These are phyloP conservation scores for Sporothrix pseudoabietina DNA, from an alignment of 2,329 filamentous ascomycete genomes.

Conservation along the genomic window DNA sequence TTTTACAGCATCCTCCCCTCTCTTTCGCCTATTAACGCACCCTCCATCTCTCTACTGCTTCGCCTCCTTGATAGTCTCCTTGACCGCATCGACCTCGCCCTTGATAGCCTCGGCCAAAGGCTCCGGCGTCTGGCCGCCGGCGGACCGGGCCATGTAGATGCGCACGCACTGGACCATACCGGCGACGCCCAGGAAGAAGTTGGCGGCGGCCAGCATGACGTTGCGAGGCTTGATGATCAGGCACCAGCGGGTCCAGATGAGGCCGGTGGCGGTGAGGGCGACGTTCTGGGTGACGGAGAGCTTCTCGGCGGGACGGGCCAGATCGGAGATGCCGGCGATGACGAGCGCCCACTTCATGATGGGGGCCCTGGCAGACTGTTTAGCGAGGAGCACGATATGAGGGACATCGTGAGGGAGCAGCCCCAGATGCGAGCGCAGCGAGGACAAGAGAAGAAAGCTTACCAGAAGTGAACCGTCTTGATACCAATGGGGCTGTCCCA, in stretches of 20 bases:
- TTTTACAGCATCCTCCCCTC: not conserved
- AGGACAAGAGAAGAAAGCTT: constrained; percentile 40
- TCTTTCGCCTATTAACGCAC: too few relatives aligned
- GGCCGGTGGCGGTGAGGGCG: constrained; percentile 84
- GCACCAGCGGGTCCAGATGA: constrained; percentile 99
- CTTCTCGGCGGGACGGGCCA: constrained; percentile 86
- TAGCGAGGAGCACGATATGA: not conserved
- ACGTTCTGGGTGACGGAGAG: constrained; percentile 91
- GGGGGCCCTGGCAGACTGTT: constrained; percentile 66
- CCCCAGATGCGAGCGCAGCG: not conserved
- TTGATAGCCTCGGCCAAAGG: constrained; percentile 9
- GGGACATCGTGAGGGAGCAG: too few relatives aligned
- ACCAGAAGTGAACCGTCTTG: constrained; percentile 99
- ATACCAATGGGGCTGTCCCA: constrained; percentile 80
- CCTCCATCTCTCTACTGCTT: not conserved
- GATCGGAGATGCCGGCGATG: constrained; percentile 87
- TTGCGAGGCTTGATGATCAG: constrained; percentile 95
- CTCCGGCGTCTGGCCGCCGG: not conserved
- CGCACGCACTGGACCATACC: constrained; percentile 79
- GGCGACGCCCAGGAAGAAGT: constrained; percentile 94
- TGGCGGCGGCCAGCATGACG: constrained; percentile 90
- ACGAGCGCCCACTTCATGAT: constrained; percentile 98
- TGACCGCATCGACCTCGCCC: not conserved
- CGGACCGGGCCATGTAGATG: constrained; percentile 57
- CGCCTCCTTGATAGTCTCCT: constrained; percentile 9